These are phyloP conservation scores for Thermoascus crustaceus DNA, from an alignment of 2,329 filamentous ascomycete species.

Conservation along the genomic window DNA sequence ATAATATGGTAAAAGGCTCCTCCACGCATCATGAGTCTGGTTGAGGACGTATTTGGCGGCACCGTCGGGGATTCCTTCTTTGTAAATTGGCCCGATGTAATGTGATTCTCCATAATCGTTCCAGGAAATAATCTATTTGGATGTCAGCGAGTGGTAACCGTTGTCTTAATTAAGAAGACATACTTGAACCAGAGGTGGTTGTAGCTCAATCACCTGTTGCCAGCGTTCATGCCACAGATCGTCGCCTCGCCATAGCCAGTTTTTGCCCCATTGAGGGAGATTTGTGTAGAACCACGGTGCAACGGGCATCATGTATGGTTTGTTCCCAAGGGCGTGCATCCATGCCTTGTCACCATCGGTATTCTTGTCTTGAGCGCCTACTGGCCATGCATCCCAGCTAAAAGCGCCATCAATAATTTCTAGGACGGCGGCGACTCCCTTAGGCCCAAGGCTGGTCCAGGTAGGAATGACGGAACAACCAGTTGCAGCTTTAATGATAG, in stretches of 20 bases:
- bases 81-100: conserved; percentile 46
- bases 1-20: conserved; percentile 24
- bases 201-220: conserved; percentile 44
- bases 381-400: conserved; percentile 39
- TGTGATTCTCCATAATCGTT: conserved; percentile 56
- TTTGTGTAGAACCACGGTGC: conserved; percentile 53
- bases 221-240: conserved; percentile 54
- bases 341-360: conserved; percentile 34
- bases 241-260: conserved; percentile 56
- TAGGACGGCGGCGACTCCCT: conserved; percentile 17
- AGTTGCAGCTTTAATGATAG: conserved; percentile 32
- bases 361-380: conserved; percentile 28
- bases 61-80: conserved; percentile 40
- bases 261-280: conserved; percentile 49
- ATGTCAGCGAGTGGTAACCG: not conserved
- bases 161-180: not conserved
- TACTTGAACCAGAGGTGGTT: conserved; percentile 45
- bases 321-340: conserved; percentile 25
- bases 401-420: conserved; percentile 32
- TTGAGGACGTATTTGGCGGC: conserved; percentile 28
- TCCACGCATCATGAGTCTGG: conserved; percentile 26
- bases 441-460: conserved; percentile 32
- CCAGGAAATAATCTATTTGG: conserved; percentile 47
- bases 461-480: conserved; percentile 41
- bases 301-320: conserved; percentile 47